Evolutionary conservation across 495 filamentous ascomycete species (phyloP).

Genomic region (Stereocaulon alpinum): DNA sequence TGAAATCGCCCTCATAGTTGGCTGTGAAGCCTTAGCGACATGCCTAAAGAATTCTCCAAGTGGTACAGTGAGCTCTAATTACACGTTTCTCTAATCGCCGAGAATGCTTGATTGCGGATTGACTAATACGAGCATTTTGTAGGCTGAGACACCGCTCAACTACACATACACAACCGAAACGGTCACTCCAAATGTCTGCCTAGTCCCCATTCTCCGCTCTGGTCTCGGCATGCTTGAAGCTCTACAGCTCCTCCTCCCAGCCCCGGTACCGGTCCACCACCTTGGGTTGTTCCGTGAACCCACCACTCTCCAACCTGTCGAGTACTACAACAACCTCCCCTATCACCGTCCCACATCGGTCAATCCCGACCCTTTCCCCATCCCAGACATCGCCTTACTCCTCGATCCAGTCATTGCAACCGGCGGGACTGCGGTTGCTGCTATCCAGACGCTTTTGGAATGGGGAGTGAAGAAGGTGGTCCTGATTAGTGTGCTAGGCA

Average conservation of each 20-base stretch:
- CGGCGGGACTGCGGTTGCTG: slow-evolving; percentile 77
- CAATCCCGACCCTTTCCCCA: slow-evolving; percentile 29
- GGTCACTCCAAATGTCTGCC: slow-evolving; percentile 56
- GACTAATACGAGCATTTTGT: slow-evolving; percentile 3
- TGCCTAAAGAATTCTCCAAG: slow-evolving; percentile 42
- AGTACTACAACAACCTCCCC: slow-evolving; percentile 97
- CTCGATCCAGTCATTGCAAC: slow-evolving; percentile 92
- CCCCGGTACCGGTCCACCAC: slow-evolving; percentile 77
- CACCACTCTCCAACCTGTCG: slow-evolving; percentile 73
- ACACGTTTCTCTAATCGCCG: neutral
- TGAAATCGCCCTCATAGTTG: slow-evolving; percentile 76
- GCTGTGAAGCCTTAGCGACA: slow-evolving; percentile 66
- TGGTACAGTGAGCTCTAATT: slow-evolving; percentile 29
- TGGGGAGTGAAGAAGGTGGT: slow-evolving; percentile 82
- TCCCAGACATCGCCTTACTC: slow-evolving; percentile 61
- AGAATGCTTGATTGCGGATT: no score
- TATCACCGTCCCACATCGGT: slow-evolving; percentile 46
- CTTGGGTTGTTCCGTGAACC: slow-evolving; percentile 88
- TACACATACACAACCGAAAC: slow-evolving; percentile 54
- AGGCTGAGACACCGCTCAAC: slow-evolving; percentile 68
- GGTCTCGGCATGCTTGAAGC: slow-evolving; percentile 87
- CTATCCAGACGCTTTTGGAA: slow-evolving; percentile 78
- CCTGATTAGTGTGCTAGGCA: slow-evolving; percentile 66
- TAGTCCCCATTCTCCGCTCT: slow-evolving; percentile 88
- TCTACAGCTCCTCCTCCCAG: slow-evolving; percentile 70